Base-by-base conservation (phyloP, 2,329 filamentous ascomycete genomes). In the Cercospora sp. region DNA sequence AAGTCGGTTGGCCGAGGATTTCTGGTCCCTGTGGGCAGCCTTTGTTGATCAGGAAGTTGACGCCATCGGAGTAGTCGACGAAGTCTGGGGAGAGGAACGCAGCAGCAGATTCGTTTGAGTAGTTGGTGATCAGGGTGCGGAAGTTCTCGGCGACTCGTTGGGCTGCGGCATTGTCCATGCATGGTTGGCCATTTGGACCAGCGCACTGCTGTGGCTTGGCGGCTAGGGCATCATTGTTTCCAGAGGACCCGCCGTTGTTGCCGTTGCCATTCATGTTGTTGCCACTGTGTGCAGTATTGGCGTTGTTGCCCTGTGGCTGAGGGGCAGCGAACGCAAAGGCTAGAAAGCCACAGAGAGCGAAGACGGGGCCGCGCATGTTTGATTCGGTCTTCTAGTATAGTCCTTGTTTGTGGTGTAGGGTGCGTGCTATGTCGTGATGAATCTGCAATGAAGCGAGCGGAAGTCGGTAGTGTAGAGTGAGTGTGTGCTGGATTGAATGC, bases 1-100 rank as follows among this genome's bases (percentile, higher is more conserved):
- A 77, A 45, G 76, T 77, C 1, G 71, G 68, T 30, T 69, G 36
- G 23, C 71, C 72, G 58, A 76, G 75, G n/a, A 67, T 23, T 20
- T 67, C 60, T 20, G 67, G 73, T 53, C 70, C 70, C 59, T 55
- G 69, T 58, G 67, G 71, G 61, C 69, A 72, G 67, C 74, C 74
- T 33, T 67, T 71, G 72, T 76, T 73, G 71, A 78, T 76, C 63
- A 78, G 71, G 18, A 69, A 70, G 69, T 74, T 76, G 63, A 76
- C 75, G 65, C 68, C 70, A 69, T 76, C 75, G 48, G 75, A 75
- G 67, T 76, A 76, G 70, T 77, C 76, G 39, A 45, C 66, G 64
- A 75, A 77, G 70, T 75, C 72, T 23, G 45, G 55, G 55, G 70
- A 69, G 51, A 77, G 68, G 60, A 72, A 63, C 16, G 60, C 55